phyloP scores from a whole-genome alignment of 192 early-diverging fungal species.

The Chytriomyces hyalinus region DNA sequence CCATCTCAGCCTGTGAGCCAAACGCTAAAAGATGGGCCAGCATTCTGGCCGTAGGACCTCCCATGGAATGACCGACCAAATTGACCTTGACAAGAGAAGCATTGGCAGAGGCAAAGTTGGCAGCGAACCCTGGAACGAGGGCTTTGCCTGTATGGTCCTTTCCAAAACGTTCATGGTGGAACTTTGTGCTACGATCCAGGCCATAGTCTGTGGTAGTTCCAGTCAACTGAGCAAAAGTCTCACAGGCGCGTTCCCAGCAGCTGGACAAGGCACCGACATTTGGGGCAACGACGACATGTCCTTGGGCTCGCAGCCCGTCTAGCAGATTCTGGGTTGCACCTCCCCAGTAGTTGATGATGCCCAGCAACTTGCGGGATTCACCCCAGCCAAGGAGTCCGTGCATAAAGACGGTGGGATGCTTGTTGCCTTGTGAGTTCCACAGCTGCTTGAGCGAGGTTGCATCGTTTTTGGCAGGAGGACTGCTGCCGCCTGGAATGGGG shows the following conservation, averaged over 20 bases:
- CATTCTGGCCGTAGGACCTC: constrained; percentile 34
- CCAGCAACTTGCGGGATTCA: constrained; percentile 16
- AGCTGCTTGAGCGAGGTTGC: too few relatives aligned
- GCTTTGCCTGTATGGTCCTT: constrained; percentile 30
- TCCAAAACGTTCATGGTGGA: constrained; percentile 35
- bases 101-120: not conserved
- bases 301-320: constrained; percentile 4
- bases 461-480: not conserved
- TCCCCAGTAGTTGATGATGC: constrained; percentile 33
- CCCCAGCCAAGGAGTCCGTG: constrained; percentile 40
- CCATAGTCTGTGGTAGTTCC: constrained; percentile 35
- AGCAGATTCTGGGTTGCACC: constrained; percentile 31
- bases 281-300: constrained; percentile 28
- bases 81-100: constrained; percentile 25
- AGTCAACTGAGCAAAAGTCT: constrained; percentile 37
- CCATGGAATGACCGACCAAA: constrained; percentile 36
- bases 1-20: constrained; percentile 33
- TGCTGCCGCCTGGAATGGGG: not conserved
- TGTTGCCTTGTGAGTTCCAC: constrained; percentile 31
- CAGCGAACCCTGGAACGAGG: constrained; percentile 22
- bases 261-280: constrained; percentile 33
- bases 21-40: constrained; percentile 18
- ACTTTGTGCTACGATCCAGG: constrained; percentile 22
- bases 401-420: constrained; percentile 35
- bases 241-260: constrained; percentile 43